Percentiles rank a stretch among this genome's conserved stretches.
These are phyloP conservation scores for Neofusicoccum kwambonambiense DNA, from an alignment of 2,329 filamentous ascomycete species.

Conservation along the genomic window DNA sequence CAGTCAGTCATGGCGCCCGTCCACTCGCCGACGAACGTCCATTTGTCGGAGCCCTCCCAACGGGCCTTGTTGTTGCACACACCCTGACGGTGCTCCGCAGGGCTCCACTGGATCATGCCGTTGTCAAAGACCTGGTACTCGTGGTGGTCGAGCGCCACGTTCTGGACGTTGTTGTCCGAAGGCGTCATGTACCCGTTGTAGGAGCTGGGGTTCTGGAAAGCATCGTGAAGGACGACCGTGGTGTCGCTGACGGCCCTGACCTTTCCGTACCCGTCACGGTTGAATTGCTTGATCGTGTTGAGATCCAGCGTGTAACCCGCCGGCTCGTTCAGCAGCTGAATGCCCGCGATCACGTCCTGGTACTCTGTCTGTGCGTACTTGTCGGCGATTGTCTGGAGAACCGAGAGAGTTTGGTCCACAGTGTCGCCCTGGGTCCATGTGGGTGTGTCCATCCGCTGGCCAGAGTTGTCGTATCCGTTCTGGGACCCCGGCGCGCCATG, in stretches of 20 bases:
- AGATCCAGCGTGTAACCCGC: constrained; percentile 47
- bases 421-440: constrained; percentile 50
- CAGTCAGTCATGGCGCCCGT: constrained; percentile 65
- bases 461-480: constrained; percentile 64
- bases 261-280: constrained; percentile 54
- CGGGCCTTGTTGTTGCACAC: constrained; percentile 55
- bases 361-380: constrained; percentile 57
- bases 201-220: constrained; percentile 51
- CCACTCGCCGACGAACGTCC: constrained; percentile 69
- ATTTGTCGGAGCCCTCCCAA: constrained; percentile 59
- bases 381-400: constrained; percentile 57
- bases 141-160: constrained; percentile 65
- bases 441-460: constrained; percentile 46
- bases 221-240: constrained; percentile 60
- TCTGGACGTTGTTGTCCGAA: constrained; percentile 48
- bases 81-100: constrained; percentile 53
- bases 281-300: constrained; percentile 52
- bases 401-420: constrained; percentile 51
- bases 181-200: constrained; percentile 62
- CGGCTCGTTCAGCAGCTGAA: constrained; percentile 60
- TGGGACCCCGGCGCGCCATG: constrained; percentile 54
- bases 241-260: constrained; percentile 46
- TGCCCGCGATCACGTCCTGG: constrained; percentile 58
- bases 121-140: constrained; percentile 66
- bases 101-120: constrained; percentile 49